phyloP scores from a whole-genome alignment of 75 land plant genomes.

The Pinus albicaulis region DNA sequence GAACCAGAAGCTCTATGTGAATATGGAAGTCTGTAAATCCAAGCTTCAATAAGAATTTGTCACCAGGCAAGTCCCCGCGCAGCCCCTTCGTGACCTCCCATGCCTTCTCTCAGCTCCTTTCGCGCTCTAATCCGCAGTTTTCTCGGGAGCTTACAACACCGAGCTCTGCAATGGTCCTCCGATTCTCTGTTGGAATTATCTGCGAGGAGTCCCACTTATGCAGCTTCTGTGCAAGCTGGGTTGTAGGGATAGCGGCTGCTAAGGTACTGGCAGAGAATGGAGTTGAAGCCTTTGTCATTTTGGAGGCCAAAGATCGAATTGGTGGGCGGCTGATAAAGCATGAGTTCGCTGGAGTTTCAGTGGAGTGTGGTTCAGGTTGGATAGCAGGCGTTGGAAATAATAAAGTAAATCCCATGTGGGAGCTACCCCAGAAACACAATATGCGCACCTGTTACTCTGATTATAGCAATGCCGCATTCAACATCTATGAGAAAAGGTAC shows the following conservation, averaged over 20 bases:
- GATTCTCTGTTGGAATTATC: no score
- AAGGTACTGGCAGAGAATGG: slow-evolving; percentile 52
- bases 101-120: no score
- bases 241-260: slow-evolving; percentile 56
- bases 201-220: no score
- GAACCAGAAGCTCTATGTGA: no score
- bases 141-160: no score
- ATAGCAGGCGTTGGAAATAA: slow-evolving; percentile 56
- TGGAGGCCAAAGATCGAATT: slow-evolving; percentile 55
- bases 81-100: no score
- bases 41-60: no score
- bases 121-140: no score
- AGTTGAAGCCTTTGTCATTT: slow-evolving; percentile 34
- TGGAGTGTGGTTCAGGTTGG: slow-evolving; percentile 73
- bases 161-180: no score
- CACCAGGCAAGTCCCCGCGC: no score
- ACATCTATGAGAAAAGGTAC: slow-evolving; percentile 46
- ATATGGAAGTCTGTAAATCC: no score
- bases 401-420: slow-evolving; percentile 46
- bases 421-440: slow-evolving; percentile 28
- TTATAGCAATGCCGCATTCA: slow-evolving; percentile 31
- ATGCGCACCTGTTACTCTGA: slow-evolving; percentile 32
- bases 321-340: slow-evolving; percentile 53
- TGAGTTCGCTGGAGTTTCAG: slow-evolving; percentile 27
- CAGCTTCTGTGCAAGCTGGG: no score